Evolutionary conservation across 2,329 filamentous ascomycete species (phyloP).

Genomic region (Balansia obtecta): DNA sequence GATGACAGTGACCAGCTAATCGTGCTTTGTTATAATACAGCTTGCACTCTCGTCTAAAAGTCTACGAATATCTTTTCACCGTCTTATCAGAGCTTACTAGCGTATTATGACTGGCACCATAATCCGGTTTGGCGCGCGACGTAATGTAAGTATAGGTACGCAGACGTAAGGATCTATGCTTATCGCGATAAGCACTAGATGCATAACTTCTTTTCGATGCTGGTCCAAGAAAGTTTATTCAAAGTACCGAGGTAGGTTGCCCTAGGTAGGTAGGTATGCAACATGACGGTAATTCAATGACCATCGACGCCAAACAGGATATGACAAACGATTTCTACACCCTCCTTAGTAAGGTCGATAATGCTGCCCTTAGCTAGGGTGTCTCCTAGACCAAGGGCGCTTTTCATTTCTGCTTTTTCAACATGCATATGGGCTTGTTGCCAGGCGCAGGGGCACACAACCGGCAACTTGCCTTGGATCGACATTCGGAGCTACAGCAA

Average conservation of each 20-base stretch:
- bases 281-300: not conserved
- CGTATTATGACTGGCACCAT: no score
- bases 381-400: not conserved
- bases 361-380: not conserved
- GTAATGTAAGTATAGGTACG: no score
- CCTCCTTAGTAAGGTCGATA: not conserved
- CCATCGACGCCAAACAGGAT: no score
- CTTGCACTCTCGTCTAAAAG: no score
- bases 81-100: no score
- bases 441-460: not conserved
- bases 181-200: not conserved
- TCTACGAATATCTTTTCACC: no score
- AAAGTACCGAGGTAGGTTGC: no score
- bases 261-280: no score
- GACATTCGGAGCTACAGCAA: not conserved
- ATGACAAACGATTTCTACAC: not conserved
- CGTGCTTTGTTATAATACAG: no score
- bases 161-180: not conserved
- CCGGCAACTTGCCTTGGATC: not conserved
- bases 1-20: no score
- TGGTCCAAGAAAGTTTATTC: not conserved
- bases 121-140: no score
- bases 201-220: no score
- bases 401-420: not conserved
- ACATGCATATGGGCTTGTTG: not conserved